These are phyloP conservation scores for Hsuehochloa calcarea DNA, from an alignment of 176 grass and related monocot genomes.

Conservation along the genomic window DNA sequence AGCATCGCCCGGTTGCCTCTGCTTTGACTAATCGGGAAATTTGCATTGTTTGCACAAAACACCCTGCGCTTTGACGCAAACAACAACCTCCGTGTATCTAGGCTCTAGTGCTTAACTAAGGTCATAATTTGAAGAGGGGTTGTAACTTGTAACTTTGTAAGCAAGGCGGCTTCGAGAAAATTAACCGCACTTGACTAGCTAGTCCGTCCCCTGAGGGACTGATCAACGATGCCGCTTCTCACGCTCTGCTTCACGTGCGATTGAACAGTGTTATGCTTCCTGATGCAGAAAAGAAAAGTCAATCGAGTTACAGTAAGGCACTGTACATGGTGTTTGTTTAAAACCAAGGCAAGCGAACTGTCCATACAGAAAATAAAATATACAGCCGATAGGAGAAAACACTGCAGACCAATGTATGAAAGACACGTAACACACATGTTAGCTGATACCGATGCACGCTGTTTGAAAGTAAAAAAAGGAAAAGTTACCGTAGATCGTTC, in stretches of 20 bases:
- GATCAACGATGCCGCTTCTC: neutral
- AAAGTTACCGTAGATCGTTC: neutral
- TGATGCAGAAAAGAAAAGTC: neutral
- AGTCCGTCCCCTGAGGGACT: neutral
- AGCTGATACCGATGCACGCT: no score
- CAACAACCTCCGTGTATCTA: no score
- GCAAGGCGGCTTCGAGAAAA: neutral
- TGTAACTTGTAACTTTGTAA: neutral
- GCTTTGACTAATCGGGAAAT: constrained; percentile 23
- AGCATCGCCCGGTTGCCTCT: neutral
- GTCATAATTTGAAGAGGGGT: neutral
- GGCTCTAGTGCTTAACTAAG: neutral
- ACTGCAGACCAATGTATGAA: no score
- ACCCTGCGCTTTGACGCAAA: neutral
- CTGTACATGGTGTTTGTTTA: no score
- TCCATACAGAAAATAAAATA: no score
- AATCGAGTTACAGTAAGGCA: neutral
- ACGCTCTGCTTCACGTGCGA: constrained; percentile 15
- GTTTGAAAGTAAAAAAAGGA: neutral
- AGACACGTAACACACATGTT: no score
- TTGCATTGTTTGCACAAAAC: neutral
- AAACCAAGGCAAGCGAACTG: no score
- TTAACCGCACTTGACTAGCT: neutral
- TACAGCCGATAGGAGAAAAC: no score
- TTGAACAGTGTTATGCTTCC: neutral